Base-by-base conservation (phyloP, 2,329 filamentous ascomycete species). In the Aspergillus clavatus region DNA sequence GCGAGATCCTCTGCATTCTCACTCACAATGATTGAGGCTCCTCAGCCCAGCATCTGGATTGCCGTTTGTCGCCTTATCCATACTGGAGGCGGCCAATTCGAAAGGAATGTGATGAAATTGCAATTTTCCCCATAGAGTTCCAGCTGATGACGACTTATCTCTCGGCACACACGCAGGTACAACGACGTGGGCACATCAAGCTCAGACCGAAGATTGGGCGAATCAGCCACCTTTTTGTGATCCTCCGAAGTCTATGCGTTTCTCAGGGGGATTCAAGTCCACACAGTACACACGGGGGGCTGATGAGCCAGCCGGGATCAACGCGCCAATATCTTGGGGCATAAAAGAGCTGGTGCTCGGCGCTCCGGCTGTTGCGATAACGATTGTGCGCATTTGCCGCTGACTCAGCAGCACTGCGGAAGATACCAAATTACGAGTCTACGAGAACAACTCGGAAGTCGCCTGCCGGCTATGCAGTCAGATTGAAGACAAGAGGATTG, bases 1-100 rank as follows among this genome's bases (percentile, higher is more conserved):
- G 31, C 4, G 4, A 5, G 8, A n/a, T n/a, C 22, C 21, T 18
- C n/a, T 38, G 18, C 14, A 14, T 18, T 21, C n/a, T 29, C 31
- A 55, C 69, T 41, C 67, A 75, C 86, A 90, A 66, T 90, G 86
- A 71, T 94, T 81, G 46, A 89, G 72, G 65, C 85, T 89, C 66
- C 81, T 82, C 64, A 95, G 72, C 40, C 90, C 90, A 43, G 90
- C 90, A 55, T 74, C 70, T 37, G 66, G 64, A 52, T 67, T 66
- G 39, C 61, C 59, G 44, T 65, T 67, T 42, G 52, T 54, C 44
- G 57, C 61, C 54, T 67, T 65, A 50, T 58, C 62, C 70, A 73
- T 72, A 45, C 39, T 62, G 61, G 21, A 40, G 29, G 41, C 36
- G 26, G 47, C 41, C 27, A 50, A 53, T 58, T 54, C 42, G 46